A percentile compares a stretch with the other conserved stretches of the same genome.
Evolutionary conservation across 805 yeast species (phyloP).

Genomic region (Spathaspora hagerdaliae): DNA sequence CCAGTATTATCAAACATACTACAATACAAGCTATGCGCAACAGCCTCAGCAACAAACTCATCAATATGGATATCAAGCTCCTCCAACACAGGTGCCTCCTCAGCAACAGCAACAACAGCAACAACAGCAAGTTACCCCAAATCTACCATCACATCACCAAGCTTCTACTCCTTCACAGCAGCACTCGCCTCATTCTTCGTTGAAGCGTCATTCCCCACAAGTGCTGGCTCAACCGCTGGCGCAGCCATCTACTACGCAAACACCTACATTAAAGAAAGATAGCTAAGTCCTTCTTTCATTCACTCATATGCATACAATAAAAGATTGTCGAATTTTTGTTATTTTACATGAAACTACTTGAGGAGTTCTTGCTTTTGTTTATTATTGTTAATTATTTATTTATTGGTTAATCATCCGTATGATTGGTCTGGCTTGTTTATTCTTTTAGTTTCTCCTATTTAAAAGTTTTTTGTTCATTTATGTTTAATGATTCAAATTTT

Average conservation of each 20-base stretch:
- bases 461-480: too few species aligned
- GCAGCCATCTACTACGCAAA: background rate
- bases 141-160: background rate
- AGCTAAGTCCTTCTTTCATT: background rate
- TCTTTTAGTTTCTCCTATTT: too few species aligned
- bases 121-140: background rate
- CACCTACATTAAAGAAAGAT: background rate
- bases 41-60: constrained; percentile 5
- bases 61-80: background rate
- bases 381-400: too few species aligned
- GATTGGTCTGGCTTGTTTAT: too few species aligned
- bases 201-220: background rate
- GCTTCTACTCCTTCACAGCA: background rate
- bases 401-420: too few species aligned
- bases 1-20: constrained; percentile 4
- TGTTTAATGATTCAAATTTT: too few species aligned
- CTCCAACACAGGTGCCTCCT: background rate
- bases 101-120: background rate
- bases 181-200: background rate
- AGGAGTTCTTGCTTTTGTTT: background rate
- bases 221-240: background rate
- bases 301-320: too few species aligned
- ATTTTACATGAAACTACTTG: background rate
- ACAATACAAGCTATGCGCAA: constrained; percentile 6
- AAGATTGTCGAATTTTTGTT: background rate